Conservation (phyloP, 805 yeast species). For the Barnettozyma pratensis region DNA sequence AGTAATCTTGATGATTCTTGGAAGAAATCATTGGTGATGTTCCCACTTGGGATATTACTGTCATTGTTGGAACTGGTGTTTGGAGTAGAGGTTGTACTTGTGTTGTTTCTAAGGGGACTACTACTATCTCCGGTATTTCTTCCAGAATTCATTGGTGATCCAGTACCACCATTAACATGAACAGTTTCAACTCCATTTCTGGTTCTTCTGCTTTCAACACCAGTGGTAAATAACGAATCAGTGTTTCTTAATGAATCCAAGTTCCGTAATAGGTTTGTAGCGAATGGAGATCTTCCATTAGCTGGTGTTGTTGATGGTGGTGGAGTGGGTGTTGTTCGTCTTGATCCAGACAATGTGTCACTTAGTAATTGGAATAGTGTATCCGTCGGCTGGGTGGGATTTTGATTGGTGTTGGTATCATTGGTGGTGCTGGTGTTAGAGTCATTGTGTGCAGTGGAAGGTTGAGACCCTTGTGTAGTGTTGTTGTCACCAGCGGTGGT, state of each 20-base stretch:
- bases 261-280: conserved; percentile 9
- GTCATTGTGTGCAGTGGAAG: conserved; percentile 3
- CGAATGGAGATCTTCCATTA: conserved; percentile 7
- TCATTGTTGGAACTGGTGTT: not conserved
- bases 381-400: not conserved
- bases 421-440: not conserved
- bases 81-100: not conserved
- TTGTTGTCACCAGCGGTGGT: too few relatives aligned
- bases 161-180: conserved; percentile 8
- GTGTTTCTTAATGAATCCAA: conserved; percentile 4
- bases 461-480: too few relatives aligned
- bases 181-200: conserved; percentile 21
- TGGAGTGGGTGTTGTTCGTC: not conserved
- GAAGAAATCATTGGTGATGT: conserved; percentile 1
- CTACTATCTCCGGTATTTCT: too few relatives aligned
- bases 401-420: not conserved
- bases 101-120: not conserved
- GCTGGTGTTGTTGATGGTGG: not conserved
- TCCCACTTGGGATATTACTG: not conserved
- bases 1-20: conserved; percentile 7
- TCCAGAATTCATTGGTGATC: not conserved
- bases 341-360: not conserved
- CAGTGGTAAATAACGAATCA: conserved; percentile 15
- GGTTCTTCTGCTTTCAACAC: conserved; percentile 22
- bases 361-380: not conserved